phyloP scores from a whole-genome alignment of 2,329 filamentous ascomycete genomes.

The Aspergillus arachidicola region DNA sequence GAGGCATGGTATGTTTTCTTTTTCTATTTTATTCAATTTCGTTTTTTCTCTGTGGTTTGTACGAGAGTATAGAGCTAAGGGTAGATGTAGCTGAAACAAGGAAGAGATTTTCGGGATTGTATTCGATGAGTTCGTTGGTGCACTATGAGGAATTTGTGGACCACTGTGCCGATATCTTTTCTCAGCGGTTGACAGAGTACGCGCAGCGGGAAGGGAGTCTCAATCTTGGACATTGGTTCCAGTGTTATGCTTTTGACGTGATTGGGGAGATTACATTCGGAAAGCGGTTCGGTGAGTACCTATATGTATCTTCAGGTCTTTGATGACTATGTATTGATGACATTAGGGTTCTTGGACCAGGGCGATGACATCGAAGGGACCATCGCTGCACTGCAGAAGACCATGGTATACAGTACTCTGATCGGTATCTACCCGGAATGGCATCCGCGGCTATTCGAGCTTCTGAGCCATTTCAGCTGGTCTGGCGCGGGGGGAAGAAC shows the following conservation, averaged over 20 bases:
- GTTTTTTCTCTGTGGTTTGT: background rate
- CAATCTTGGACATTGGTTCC: constrained; percentile 44
- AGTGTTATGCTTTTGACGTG: constrained; percentile 45
- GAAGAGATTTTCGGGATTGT: constrained; percentile 48
- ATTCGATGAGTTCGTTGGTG: constrained; percentile 53
- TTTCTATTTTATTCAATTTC: background rate
- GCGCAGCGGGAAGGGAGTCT: constrained; percentile 32
- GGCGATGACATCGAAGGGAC: constrained; percentile 51
- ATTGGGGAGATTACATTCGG: constrained; percentile 55
- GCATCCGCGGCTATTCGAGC: constrained; percentile 39
- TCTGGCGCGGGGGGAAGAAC: constrained; percentile 35
- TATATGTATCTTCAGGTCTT: background rate
- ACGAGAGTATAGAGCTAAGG: background rate
- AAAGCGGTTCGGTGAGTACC: constrained; percentile 27
- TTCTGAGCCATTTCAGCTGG: constrained; percentile 31
- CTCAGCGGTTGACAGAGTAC: constrained; percentile 41
- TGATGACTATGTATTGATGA: constrained; percentile 19
- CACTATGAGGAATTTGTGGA: constrained; percentile 55
- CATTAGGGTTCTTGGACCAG: constrained; percentile 50
- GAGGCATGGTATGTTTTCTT: constrained; percentile 34
- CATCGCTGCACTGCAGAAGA: constrained; percentile 42
- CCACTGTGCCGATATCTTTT: constrained; percentile 48
- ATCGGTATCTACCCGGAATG: constrained; percentile 47
- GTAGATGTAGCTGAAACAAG: constrained; percentile 30
- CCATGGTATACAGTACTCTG: constrained; percentile 42